Base-by-base conservation (phyloP, 768 basidiomycete species). In the Lactifluus piperatus region DNA sequence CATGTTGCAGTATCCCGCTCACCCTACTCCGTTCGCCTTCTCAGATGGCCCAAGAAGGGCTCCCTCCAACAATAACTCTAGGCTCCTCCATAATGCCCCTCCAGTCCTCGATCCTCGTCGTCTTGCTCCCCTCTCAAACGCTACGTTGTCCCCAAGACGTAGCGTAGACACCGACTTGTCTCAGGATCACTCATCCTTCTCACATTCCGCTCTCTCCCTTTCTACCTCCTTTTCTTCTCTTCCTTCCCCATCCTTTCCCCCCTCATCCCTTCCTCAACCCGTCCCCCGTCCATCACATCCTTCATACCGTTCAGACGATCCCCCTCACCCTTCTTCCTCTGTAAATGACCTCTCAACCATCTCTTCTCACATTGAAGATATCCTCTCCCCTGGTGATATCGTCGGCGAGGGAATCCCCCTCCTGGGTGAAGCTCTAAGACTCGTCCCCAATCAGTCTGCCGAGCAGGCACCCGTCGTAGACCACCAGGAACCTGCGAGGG, bases 371-470 rank as follows among this genome's bases (percentile, higher is more conserved):
- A 37, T 51, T 18, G 62, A 63, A 26, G 64, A 60, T 27, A 37
- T 64, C 37, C 64, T 65, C 24, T 58, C 63, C 43, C 62, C 57
- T 54, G 64, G 68, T 24, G 64, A 65, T 26, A 39, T 63, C 1
- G 58, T 65, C 4, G 64, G 64, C 39, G 58, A 60, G 22, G 64
- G 62, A 30, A 57, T 65, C 27, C 47, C 52, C 30, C 64, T 65
- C 26, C 48, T 85, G 64, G 87, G 82, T 47, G 82, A 92, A 71
- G 67, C 68, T 36, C 80, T 91, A 47, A 76, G 79, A 56, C 78
- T 83, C 53, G 81, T 88, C 50, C 77, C 79, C 24, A 71, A 76
- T 59, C 72, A 71, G 63, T 69, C 75, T 45, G 68, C 72, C 20
- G 62, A 70, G 26, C 68, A 72, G 1, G 69, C 68, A 30, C 64